A percentile compares a stretch with the other conserved stretches of the same genome.
These are phyloP conservation scores for Phanerodontia chrysosporium DNA, from an alignment of 768 basidiomycete species.

Conservation along the genomic window DNA sequence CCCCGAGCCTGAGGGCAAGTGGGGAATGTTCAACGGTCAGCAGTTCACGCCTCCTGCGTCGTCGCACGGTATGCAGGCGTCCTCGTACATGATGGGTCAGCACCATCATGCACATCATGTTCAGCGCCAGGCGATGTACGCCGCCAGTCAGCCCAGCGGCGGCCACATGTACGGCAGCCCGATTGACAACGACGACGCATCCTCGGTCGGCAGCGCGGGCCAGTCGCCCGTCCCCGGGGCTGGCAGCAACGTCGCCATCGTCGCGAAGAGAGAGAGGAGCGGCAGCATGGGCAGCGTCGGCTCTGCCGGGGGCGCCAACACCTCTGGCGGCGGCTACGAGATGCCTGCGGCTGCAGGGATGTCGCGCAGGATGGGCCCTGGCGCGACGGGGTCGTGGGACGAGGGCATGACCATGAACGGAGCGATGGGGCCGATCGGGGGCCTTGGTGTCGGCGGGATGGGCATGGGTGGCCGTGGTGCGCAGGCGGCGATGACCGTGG, in stretches of 20 bases:
- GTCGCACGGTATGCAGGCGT: constrained; percentile 29
- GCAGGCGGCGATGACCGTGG: constrained; percentile 29
- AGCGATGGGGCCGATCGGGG: constrained; percentile 15
- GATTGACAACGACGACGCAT: constrained; percentile 35
- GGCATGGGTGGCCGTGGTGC: constrained; percentile 28
- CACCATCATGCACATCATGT: neutral
- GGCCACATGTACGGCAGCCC: constrained; percentile 26
- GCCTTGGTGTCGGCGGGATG: constrained; percentile 29
- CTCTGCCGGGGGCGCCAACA: neutral
- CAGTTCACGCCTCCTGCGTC: constrained; percentile 38
- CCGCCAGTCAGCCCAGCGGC: constrained; percentile 14
- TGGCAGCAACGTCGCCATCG: constrained; percentile 25
- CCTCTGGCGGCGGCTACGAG: constrained; percentile 28
- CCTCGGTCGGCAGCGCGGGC: constrained; percentile 33
- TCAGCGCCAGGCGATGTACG: constrained; percentile 27
- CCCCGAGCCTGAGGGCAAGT: constrained; percentile 24
- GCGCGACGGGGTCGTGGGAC: constrained; percentile 18
- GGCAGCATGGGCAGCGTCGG: constrained; percentile 32
- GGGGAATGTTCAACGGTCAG: constrained; percentile 29
- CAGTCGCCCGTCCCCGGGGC: constrained; percentile 15
- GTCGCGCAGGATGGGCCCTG: constrained; percentile 24
- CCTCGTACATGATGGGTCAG: constrained; percentile 16
- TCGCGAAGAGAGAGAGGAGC: constrained; percentile 19
- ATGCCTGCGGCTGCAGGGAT: constrained; percentile 24
- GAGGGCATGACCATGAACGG: constrained; percentile 23